Conservation (phyloP, 257 asterid species). For the Henckelia pumila region DNA sequence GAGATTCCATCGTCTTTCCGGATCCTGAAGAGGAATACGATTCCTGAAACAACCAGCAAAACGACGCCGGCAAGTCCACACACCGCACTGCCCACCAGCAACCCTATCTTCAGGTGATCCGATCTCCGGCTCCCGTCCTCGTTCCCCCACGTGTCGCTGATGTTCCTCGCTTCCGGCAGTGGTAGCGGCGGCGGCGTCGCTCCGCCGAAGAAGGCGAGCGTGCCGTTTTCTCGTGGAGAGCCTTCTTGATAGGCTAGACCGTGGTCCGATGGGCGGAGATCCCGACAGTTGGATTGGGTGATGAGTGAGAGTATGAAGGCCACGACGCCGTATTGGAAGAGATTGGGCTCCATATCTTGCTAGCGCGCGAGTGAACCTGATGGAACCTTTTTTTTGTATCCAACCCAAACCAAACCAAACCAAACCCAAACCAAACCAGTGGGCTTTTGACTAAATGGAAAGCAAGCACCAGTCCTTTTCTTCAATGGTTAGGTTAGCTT, state of each 20-base stretch:
- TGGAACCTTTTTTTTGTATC: no score
- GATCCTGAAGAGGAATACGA: conserved; percentile 45
- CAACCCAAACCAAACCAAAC: no score
- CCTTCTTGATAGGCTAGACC: conserved; percentile 37
- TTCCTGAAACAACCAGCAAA: conserved; percentile 53
- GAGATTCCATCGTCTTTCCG: no score
- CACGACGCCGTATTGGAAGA: conserved; percentile 3
- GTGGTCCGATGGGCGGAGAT: conserved; percentile 59
- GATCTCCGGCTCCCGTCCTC: conserved; percentile 33
- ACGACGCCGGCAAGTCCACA: conserved; percentile 67
- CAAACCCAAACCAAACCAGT: no score
- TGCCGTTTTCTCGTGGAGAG: conserved; percentile 20
- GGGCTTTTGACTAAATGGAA: no score
- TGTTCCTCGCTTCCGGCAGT: conserved; percentile 71
- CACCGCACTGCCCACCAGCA: conserved; percentile 55
- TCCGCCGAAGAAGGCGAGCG: conserved; percentile 48
- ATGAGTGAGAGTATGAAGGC: background rate
- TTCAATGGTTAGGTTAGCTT: no score
- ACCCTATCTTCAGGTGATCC: conserved; percentile 43
- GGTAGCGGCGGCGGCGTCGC: conserved; percentile 28
- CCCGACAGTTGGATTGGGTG: conserved; percentile 25
- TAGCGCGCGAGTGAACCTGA: no score
- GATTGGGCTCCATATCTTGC: no score
- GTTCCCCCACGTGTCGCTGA: conserved; percentile 48
- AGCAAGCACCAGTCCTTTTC: no score